These are phyloP conservation scores for Quercus lobata DNA, from an alignment of 331 rosid genomes.

Conservation along the genomic window DNA sequence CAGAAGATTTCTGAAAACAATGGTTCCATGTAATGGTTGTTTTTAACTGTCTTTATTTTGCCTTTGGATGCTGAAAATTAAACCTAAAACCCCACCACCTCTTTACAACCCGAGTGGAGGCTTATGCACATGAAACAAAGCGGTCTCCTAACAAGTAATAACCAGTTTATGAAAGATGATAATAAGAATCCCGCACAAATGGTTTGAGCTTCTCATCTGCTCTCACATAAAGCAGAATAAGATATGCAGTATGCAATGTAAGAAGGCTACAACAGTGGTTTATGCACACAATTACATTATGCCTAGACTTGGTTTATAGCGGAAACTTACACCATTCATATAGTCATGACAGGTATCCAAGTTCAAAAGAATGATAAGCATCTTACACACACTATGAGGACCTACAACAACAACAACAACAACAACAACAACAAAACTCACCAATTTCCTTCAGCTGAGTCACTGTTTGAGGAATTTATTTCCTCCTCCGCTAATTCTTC, in stretches of 20 bases:
- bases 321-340: neutral
- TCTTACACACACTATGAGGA: neutral
- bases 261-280: neutral
- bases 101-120: neutral
- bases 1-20: neutral
- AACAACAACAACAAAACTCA: slow-evolving; percentile 12
- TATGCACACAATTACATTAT: neutral
- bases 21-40: neutral
- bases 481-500: slow-evolving; percentile 89
- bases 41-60: neutral
- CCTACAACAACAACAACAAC: neutral
- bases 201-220: neutral
- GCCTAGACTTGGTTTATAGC: too few species aligned
- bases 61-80: neutral
- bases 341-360: neutral
- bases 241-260: neutral
- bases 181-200: neutral
- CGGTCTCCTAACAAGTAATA: neutral
- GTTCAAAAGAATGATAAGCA: neutral
- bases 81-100: neutral
- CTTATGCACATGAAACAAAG: neutral
- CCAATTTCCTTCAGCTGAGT: slow-evolving; percentile 60
- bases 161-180: neutral
- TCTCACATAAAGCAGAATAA: neutral
- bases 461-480: slow-evolving; percentile 46